Base-by-base conservation (phyloP, 768 basidiomycete genomes). In the Suillus subluteus region DNA sequence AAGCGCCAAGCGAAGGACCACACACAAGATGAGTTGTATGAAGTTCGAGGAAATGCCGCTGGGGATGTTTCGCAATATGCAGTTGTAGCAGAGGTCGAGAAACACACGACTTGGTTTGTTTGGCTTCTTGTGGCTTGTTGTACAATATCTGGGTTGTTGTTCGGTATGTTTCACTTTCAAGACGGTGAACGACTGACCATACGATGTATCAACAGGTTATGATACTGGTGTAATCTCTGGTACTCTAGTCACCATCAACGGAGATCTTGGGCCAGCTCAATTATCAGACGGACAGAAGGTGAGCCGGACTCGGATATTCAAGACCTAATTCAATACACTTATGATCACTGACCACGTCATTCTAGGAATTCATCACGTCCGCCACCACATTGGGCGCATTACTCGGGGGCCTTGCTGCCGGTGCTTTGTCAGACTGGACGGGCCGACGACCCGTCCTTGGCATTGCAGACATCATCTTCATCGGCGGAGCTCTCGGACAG, bases 201-300 rank as follows among this genome's bases (percentile, higher is more conserved):
- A 37, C 56, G 40, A 44, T 61, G 58, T 38, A 4, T 59, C 58
- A 32, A 21, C 66, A 92, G 91, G 91, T 32, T 94, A 93, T 71
- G 91, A 94, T 73, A 94, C 91, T 12, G 91, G 91, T 54, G 88
- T 91, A 44, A 89, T 94, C 30, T 91, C 90, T 64, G 92, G 92
- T 35, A 89, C 91, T n/a, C 82, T 94, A 41, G 90, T 92, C 30
- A 88, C 86, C 12, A 92, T 94, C 65, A 84, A 87, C 0, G 79
- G 82, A 6, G 91, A 92, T 71, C 80, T 94, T 48, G 89, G 90
- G 4, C 84, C 88, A 8, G 73, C 79, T 12, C 74, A 73, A 13
- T 79, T 92, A 26, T 86, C 88, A 2, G 81, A 87, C 68, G 81
- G 83, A 43, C 88, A 93, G 74, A 91, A 91, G 82, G 90, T 87